Base-by-base conservation (phyloP, 176 grass and related monocot genomes). In the Poa annua region DNA sequence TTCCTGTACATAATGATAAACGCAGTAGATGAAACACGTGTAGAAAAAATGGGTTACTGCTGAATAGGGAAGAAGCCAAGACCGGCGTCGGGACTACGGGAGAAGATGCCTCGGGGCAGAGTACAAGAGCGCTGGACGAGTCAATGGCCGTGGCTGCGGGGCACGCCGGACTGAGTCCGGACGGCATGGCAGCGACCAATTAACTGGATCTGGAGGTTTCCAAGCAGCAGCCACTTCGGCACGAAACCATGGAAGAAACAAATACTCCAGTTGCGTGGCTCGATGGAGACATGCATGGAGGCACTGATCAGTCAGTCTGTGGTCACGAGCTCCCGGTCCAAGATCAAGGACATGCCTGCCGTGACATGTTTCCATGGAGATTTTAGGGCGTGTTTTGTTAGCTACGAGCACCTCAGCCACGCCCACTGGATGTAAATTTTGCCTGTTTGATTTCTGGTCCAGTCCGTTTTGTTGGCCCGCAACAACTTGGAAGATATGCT, bases 71-170 rank as follows among this genome's bases (percentile, higher is more conserved):
- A 72, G 3, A 72, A 48, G 5, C 69, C 41, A 72, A 48, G 69
- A 48, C 69, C 69, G 22, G 22, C 1, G 69, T 48, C 69, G 69
- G 42, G 48, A 26, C 21, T 48, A 48, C 44, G 69, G 44, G 50
- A 24, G 70, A 71, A 71, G 11, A 24, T 11, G 39, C 6, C 26
- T 66, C 11, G 67, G 67, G 12, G 10, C 42, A 26, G 21, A 45
- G 70, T 50, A 73, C 70, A 50, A 73, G 24, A 74, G 70, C 70
- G 22, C 70, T 50, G 44, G 24, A 32, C 24, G 7, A 74, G 70
- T 74, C 70, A 74, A 74, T 50, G 70, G 70, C 22, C 17, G 70
- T 14, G 70, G 24, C 14, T 33, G 62, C 62, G 62, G 62, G 15
- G 62, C 62, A 17, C 62, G 44, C 68, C 25, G 42, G 21, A n/a